A percentile compares a stretch with the other conserved stretches of the same genome.
Evolutionary conservation across 73 alveolate species (phyloP).

Genomic region (Paramecium pentaurelia): DNA sequence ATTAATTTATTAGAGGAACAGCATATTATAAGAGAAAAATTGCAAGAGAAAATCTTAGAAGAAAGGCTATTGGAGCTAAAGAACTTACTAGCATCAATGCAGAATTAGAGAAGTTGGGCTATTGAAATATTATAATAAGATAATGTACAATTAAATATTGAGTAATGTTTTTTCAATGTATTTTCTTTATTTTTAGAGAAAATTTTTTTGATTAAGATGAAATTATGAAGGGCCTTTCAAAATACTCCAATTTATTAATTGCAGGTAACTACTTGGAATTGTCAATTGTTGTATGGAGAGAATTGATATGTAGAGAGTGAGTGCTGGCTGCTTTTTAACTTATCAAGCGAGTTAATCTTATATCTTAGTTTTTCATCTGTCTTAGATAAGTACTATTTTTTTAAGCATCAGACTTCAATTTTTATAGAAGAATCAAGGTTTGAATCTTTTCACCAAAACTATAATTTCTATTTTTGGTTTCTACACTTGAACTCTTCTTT

Average conservation of each 20-base stretch:
- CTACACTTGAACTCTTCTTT: not conserved
- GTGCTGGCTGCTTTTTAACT: not conserved
- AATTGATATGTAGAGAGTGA: not conserved
- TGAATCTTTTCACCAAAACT: not conserved
- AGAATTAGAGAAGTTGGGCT: constrained; percentile 37
- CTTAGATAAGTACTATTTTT: not conserved
- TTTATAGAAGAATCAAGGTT: not conserved
- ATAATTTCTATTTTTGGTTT: not conserved
- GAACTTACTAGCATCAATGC: constrained; percentile 4
- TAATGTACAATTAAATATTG: constrained; percentile 9
- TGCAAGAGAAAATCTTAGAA: not conserved
- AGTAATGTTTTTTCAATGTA: not conserved
- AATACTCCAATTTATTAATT: not conserved
- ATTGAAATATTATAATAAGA: constrained; percentile 25
- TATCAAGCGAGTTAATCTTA: not conserved
- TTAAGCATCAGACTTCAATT: not conserved
- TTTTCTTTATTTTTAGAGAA: not conserved
- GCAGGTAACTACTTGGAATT: not conserved
- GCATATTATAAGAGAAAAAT: constrained; percentile 36
- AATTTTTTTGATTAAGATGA: not conserved
- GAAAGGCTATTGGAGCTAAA: constrained; percentile 51
- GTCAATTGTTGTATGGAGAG: not conserved
- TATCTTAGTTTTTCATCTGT: not conserved
- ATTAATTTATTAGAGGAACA: not conserved
- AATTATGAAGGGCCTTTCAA: not conserved